phyloP scores from a whole-genome alignment of 176 grass and related monocot species.

The Typha latifolia region DNA sequence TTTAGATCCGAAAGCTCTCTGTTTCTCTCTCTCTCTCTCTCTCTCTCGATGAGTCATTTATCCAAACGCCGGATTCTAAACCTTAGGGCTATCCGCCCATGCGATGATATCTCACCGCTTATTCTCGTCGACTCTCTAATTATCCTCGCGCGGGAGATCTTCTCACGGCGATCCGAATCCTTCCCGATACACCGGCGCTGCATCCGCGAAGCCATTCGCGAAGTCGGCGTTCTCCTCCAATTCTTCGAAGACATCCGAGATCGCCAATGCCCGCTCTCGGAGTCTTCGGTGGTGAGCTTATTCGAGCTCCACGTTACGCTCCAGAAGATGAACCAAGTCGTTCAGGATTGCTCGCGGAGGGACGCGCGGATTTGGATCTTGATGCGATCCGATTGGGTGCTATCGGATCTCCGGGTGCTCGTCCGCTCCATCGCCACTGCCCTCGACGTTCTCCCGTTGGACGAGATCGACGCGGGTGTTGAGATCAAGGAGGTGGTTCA shows the following conservation, averaged over 20 bases:
- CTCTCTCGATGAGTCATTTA: neutral
- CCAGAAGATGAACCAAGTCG: conserved; percentile 58
- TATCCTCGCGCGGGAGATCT: conserved; percentile 35
- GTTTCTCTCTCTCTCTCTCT: neutral
- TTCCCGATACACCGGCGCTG: conserved; percentile 49
- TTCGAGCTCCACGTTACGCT: conserved; percentile 80
- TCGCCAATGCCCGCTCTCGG: conserved; percentile 3
- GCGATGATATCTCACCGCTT: conserved; percentile 45
- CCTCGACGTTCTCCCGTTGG: conserved; percentile 52
- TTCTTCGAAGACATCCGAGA: conserved; percentile 61
- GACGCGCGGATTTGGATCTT: conserved; percentile 63
- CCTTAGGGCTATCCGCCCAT: conserved; percentile 41
- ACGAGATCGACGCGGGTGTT: neutral
- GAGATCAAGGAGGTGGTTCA: conserved; percentile 57
- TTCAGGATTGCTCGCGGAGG: conserved; percentile 41
- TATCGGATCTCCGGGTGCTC: conserved; percentile 43
- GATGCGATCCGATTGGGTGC: conserved; percentile 34
- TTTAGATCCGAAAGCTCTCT: neutral
- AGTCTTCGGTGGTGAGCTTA: conserved; percentile 41
- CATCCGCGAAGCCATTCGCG: conserved; percentile 29
- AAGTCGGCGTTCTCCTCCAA: conserved; percentile 38
- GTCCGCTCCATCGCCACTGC: conserved; percentile 47
- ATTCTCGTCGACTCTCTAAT: conserved; percentile 48
- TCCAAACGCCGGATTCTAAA: conserved; percentile 26
- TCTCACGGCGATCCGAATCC: conserved; percentile 1